Evolutionary conservation across 139 green algal genomes (phyloP), one percentile per base, ranked within the genome.

Genomic region (Chlamydomonas sphaeroides): DNA sequence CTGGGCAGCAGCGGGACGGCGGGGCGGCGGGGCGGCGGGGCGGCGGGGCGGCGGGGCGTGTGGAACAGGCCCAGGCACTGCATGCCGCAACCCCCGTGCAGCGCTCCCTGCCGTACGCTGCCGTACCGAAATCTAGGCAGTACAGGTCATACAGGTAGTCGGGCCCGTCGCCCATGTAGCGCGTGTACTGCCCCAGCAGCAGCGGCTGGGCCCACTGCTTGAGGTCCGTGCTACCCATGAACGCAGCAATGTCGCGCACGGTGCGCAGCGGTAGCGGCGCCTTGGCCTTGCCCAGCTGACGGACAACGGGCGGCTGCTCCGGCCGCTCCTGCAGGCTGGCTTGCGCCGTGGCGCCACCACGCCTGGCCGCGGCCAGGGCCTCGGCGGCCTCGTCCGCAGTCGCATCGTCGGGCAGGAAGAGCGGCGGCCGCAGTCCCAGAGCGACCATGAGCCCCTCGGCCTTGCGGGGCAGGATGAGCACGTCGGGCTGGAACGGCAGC

Each of bases 81-180:
- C 45, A 51, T 14, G 10, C 45, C 10, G 10, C 45, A 8, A 51
- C 14, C 45, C 45, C 45, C 8, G 45, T 51, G 45, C 49, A 17
- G 4, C 49, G 18, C 49, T 3, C 49, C 49, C 49, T 3, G 7
- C 2, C 49, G 10, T 20, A 18, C 49, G 4, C 49, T 26, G 18
- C 49, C 74, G 6, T 61, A 80, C 73, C 73, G 20, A 57, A 71
- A 7, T 82, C 75, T 25, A 82, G n/a, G n/a, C 15, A 38, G 45
- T 59, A 72, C 15, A 82, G 62, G 59, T 82, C 75, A 32, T 73
- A 82, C 42, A 82, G 62, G 62, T 65, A 51, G 62, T 82, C 75
- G 18, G 42, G 42, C 0, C n/a, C 32, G 25, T 30, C 26, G 26
- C 62, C 75, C 62, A 80, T 59, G 17, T 71, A 61, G 39, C 75